Evolutionary conservation across 331 rosid genomes (phyloP), one percentile per base, ranked within the genome.

Genomic region (Prunus yedoensis): DNA sequence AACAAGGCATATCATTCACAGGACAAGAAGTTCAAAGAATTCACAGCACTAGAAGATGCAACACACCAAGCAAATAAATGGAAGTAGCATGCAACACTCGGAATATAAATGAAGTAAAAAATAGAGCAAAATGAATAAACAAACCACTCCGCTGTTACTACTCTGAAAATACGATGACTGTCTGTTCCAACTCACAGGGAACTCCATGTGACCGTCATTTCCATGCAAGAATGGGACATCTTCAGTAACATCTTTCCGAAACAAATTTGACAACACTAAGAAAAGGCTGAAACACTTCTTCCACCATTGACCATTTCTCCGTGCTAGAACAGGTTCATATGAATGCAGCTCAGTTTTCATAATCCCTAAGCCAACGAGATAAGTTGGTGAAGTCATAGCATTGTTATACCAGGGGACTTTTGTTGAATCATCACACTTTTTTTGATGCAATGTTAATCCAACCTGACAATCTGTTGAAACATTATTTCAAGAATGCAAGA

Each of bases 201-300:
- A 88, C 87, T 90, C 96, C 50, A 89, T 80, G 71, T 91, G 91
- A 75, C 87, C 91, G 66, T 80, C 91, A 73, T 81, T 84, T 78
- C 86, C 89, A 51, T 70, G 80, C 32, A 80, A 75, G 73, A 88
- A 66, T 60, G 83, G 83, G 68, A 83, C 89, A 79, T 80, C 83
- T 14, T 76, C 82, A n/a, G 82, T 77, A 69, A 83, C 59, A 74
- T 77, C 90, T 78, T 84, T 88, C 70, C 59, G 91, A 86, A 80
- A 89, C 78, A 80, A 69, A 78, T 79, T 88, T 41, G 91, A 82
- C 45, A 91, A 61, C 43, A 91, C 91, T 75, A 94, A 81, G 75
- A 91, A 85, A 66, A 83, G 59, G 74, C 96, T 88, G 87, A 94
- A 94, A 83, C 83, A 85, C 77, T 88, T 88, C 85, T 90, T 87